These are phyloP conservation scores for Nyctanthes arbortristis DNA, from an alignment of 257 asterid genomes.

Conservation along the genomic window DNA sequence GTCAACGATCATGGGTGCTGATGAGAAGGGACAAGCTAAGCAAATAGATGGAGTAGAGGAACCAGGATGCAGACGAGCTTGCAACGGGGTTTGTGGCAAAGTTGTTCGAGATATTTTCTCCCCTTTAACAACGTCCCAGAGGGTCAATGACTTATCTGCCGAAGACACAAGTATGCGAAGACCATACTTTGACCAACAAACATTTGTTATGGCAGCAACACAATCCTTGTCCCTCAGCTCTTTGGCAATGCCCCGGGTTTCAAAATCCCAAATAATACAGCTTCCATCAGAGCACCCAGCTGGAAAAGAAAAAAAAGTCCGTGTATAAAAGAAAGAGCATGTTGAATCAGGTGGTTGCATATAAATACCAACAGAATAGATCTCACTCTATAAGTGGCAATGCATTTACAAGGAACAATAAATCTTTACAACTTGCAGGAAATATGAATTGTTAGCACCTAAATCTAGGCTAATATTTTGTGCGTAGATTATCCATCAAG, in stretches of 20 bases:
- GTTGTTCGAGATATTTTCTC: constrained; percentile 64
- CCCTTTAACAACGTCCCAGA: constrained; percentile 88
- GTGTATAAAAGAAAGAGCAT: constrained; percentile 7
- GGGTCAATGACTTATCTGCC: constrained; percentile 83
- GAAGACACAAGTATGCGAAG: constrained; percentile 78
- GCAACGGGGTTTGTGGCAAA: constrained; percentile 72
- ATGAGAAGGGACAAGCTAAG: constrained; percentile 84
- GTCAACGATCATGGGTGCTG: constrained; percentile 87
- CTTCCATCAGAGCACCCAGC: constrained; percentile 97
- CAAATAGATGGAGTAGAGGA: constrained; percentile 72
- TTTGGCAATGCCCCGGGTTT: constrained; percentile 80
- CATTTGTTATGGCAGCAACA: constrained; percentile 76
- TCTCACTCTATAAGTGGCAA: constrained; percentile 3
- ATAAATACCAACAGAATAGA: constrained; percentile 14
- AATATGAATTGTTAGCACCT: not conserved
- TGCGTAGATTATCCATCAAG: not conserved
- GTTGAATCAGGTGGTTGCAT: constrained; percentile 3
- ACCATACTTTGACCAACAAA: constrained; percentile 89
- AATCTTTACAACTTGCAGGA: not conserved
- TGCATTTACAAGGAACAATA: constrained; percentile 1
- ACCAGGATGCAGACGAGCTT: constrained; percentile 84
- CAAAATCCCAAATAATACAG: constrained; percentile 90
- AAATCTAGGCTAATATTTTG: not conserved
- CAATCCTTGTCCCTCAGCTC: constrained; percentile 67
- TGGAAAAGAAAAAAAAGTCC: constrained; percentile 27